phyloP scores from a whole-genome alignment of 2,329 filamentous ascomycete genomes.

The Fusarium newnesense region DNA sequence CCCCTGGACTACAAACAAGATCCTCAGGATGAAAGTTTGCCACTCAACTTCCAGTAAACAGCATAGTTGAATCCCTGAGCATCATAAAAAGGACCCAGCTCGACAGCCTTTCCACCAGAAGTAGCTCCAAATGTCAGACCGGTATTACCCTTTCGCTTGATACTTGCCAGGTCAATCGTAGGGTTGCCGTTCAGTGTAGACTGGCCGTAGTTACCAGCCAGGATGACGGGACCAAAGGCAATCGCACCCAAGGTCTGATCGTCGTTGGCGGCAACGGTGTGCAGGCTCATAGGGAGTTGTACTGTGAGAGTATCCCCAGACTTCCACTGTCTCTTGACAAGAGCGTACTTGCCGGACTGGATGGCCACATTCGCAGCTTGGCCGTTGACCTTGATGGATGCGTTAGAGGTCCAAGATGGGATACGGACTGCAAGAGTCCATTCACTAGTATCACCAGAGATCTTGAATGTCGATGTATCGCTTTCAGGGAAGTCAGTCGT shows the following conservation, averaged over 20 bases:
- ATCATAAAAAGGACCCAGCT: constrained; percentile 53
- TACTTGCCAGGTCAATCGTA: constrained; percentile 43
- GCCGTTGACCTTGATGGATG: constrained; percentile 56
- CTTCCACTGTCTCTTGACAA: constrained; percentile 54
- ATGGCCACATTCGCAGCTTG: constrained; percentile 40
- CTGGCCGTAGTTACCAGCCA: constrained; percentile 58
- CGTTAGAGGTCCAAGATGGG: constrained; percentile 56
- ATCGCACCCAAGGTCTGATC: constrained; percentile 55
- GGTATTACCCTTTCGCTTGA: constrained; percentile 37
- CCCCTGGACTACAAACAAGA: too few species aligned
- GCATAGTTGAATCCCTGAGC: constrained; percentile 56
- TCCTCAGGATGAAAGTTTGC: background rate
- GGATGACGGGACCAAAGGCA: constrained; percentile 58
- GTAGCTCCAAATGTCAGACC: constrained; percentile 49
- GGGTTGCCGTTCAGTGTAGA: constrained; percentile 42
- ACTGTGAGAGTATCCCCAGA: constrained; percentile 56
- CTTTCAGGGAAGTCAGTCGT: constrained; percentile 54
- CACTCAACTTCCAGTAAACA: constrained; percentile 51
- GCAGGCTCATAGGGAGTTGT: constrained; percentile 57
- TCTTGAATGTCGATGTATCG: constrained; percentile 53
- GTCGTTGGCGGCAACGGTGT: constrained; percentile 59
- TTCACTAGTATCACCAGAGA: constrained; percentile 50
- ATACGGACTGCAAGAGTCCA: constrained; percentile 56
- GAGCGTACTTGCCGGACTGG: constrained; percentile 53
- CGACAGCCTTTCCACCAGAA: constrained; percentile 45